phyloP scores from a whole-genome alignment of 345 rosid species.

The Euphorbia pulcherrima region DNA sequence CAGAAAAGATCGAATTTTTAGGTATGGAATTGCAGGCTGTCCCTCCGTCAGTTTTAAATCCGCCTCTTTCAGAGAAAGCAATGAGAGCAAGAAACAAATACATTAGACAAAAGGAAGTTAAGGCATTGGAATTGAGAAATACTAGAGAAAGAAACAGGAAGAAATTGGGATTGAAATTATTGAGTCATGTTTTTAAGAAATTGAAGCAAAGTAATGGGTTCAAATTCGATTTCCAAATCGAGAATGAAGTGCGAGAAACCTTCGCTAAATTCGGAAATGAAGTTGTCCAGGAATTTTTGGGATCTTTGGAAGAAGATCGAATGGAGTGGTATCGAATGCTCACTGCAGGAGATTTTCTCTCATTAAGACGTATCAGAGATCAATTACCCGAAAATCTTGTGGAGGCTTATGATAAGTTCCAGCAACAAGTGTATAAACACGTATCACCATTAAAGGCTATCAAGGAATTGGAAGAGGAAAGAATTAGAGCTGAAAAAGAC shows the following conservation, averaged over 20 bases:
- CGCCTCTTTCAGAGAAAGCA: slow-evolving; percentile 79
- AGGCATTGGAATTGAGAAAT: slow-evolving; percentile 60
- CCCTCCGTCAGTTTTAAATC: slow-evolving; percentile 73
- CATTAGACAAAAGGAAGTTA: slow-evolving; percentile 81
- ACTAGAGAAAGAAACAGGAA: slow-evolving; percentile 80
- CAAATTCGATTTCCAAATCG: slow-evolving; percentile 51
- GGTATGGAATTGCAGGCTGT: slow-evolving; percentile 92
- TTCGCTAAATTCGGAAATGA: slow-evolving; percentile 77
- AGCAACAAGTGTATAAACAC: slow-evolving; percentile 70
- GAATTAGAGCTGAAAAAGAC: slow-evolving; percentile 55
- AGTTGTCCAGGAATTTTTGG: slow-evolving; percentile 61
- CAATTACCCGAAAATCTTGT: slow-evolving; percentile 70
- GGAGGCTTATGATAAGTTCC: slow-evolving; percentile 74
- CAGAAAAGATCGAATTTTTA: slow-evolving; percentile 71
- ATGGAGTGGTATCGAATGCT: slow-evolving; percentile 80
- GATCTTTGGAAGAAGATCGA: slow-evolving; percentile 74
- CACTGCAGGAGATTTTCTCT: slow-evolving; percentile 73
- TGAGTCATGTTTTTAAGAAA: slow-evolving; percentile 70
- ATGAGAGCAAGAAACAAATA: slow-evolving; percentile 83
- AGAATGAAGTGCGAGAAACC: slow-evolving; percentile 57
- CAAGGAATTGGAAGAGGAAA: slow-evolving; percentile 60
- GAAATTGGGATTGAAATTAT: slow-evolving; percentile 67
- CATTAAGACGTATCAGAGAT: slow-evolving; percentile 68
- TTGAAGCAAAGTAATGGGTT: slow-evolving; percentile 52
- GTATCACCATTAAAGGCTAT: slow-evolving; percentile 56